Base-by-base conservation (phyloP, 495 filamentous ascomycete genomes). In the Penicillium alfredii region DNA sequence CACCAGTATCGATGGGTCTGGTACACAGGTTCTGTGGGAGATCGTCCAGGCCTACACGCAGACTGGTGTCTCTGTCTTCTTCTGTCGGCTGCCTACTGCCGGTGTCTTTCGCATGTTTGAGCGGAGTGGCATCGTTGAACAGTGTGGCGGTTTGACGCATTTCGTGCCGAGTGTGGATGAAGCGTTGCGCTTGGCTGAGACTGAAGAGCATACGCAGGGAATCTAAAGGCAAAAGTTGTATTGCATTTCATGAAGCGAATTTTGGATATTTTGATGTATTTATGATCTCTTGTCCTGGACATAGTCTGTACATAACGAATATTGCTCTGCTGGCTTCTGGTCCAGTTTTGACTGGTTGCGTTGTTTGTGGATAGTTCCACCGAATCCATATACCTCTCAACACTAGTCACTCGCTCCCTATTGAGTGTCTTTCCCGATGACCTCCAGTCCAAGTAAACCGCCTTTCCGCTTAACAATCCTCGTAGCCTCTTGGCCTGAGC, bases 1-100 rank as follows among this genome's bases (percentile, higher is more conserved):
- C 1, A 92, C 89, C 0, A 78, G 79, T 29, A 78, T 98, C 44
- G 92, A 98, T 55, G 92, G 88, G 12, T 90, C 86, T 0, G 92
- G 90, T 1, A 83, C 86, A 1, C 92, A 97, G 60, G 90, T 97
- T 4, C 64, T 98, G 4, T 74, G 69, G 29, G 92, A 97, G 63
- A 96, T 97, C 44, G 86, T 98, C 23, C 64, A 79, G 11, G 70
- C 65, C 1, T 97, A 97, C 50, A 61, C 77, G 0, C 63, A 81
- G 13, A 66, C 77, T 5, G 85, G 81, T 0, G 84, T 87, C 1
- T 63, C 81, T 4, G 86, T 98, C 2, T 97, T 88, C 64, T 97
- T 98, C 63, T 88, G 82, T 43, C 70, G 90, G 7, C 73, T 87
- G 0, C 82, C 88, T 0, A 70, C 75, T 4, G 73, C 71, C 27